phyloP scores from a whole-genome alignment of 768 basidiomycete genomes.

The Chalciporus pseudorubinellus region DNA sequence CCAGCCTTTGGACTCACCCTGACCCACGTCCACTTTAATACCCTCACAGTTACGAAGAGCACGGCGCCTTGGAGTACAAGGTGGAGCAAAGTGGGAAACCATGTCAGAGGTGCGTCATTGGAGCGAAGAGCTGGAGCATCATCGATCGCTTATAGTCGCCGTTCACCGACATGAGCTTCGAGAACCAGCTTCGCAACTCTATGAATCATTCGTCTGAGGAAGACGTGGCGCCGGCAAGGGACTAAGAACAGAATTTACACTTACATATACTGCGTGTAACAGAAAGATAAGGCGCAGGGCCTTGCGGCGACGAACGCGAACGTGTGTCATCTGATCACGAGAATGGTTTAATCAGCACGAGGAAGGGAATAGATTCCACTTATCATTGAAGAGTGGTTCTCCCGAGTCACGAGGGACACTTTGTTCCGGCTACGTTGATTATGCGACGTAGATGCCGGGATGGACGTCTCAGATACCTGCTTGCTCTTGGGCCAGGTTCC shows the following conservation, averaged over 20 bases:
- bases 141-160: neutral
- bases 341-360: too few species aligned
- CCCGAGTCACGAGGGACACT: neutral
- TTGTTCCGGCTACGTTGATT: neutral
- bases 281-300: constrained; percentile 3
- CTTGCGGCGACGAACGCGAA: too few species aligned
- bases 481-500: too few species aligned
- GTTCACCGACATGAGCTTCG: constrained; percentile 10
- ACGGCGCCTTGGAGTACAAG: constrained; percentile 13
- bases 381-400: neutral
- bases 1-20: neutral
- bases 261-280: neutral
- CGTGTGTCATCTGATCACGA: constrained; percentile 4
- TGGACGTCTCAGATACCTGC: too few species aligned
- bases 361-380: neutral
- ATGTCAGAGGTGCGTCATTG: constrained; percentile 21
- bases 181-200: constrained; percentile 4
- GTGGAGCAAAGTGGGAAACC: constrained; percentile 15
- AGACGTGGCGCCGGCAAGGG: neutral
- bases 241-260: neutral
- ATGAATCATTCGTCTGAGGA: constrained; percentile 4
- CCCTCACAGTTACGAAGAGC: constrained; percentile 4
- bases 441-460: too few species aligned
- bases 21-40: constrained; percentile 15
- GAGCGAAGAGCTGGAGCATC: constrained; percentile 11